Conservation (phyloP, 2,329 filamentous ascomycete species). For the Geoglossum cookeanum region DNA sequence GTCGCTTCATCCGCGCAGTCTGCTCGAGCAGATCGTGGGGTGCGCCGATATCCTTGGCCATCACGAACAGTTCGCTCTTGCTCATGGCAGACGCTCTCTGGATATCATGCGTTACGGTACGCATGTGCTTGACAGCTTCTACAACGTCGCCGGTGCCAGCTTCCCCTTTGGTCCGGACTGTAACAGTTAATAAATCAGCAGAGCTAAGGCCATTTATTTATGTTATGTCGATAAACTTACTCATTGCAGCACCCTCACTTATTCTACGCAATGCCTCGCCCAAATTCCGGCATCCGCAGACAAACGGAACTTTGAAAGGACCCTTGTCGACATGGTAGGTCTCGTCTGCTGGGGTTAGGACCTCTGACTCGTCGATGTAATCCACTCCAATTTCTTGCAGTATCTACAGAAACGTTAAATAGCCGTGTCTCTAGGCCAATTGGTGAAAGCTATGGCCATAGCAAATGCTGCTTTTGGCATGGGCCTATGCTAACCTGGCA, state of each 20-base stretch:
- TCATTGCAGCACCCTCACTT: constrained; percentile 91
- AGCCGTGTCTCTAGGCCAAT: neutral
- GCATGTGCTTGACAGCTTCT: constrained; percentile 91
- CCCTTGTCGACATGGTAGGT: constrained; percentile 83
- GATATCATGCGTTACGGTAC: constrained; percentile 71
- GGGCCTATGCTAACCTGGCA: constrained; percentile 42
- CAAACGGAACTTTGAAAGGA: constrained; percentile 68
- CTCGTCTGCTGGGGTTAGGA: constrained; percentile 85
- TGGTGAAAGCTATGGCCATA: neutral
- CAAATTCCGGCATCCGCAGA: constrained; percentile 88
- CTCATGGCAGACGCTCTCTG: constrained; percentile 43
- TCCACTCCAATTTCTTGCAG: constrained; percentile 88
- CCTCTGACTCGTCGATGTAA: constrained; percentile 97
- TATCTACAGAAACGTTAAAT: constrained; percentile 37
- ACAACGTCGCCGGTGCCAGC: constrained; percentile 94
- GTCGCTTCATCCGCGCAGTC: constrained; percentile 66
- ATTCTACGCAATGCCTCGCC: constrained; percentile 85
- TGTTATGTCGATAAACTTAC: neutral
- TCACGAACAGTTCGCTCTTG: constrained; percentile 55
- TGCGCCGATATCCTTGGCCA: constrained; percentile 65
- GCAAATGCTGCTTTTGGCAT: neutral
- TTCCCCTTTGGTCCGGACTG: constrained; percentile 84
- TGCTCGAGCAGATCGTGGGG: constrained; percentile 66
- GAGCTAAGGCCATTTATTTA: neutral
- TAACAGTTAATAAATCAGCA: neutral